These are phyloP conservation scores for Zopfochytrium polystomum DNA, from an alignment of 371 early-diverging fungal species.

Conservation along the genomic window DNA sequence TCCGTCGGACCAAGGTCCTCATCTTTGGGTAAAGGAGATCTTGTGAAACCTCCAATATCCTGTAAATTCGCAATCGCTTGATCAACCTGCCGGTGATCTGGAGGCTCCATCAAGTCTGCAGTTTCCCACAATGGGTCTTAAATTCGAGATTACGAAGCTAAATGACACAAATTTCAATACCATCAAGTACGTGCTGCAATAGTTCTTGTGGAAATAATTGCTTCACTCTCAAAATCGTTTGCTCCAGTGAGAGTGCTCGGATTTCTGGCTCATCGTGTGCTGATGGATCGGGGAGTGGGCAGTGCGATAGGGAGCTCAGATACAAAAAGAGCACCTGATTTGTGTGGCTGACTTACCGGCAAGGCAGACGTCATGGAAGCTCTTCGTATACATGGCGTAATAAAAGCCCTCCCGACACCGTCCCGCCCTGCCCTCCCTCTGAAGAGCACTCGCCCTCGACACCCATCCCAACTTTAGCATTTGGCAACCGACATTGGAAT, in stretches of 20 bases:
- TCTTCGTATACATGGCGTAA: constrained; percentile 13
- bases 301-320: too few species aligned
- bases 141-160: too few species aligned
- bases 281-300: too few species aligned
- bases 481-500: constrained; percentile 12
- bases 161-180: too few species aligned
- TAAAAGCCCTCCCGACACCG: constrained; percentile 7
- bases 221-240: constrained; percentile 10
- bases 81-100: constrained; percentile 4
- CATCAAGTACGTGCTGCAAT: constrained; percentile 1
- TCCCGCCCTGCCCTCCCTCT: background rate
- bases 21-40: background rate
- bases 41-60: background rate
- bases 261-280: constrained; percentile 20
- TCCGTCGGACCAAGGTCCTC: background rate
- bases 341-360: background rate
- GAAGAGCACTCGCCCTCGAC: background rate
- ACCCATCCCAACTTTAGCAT: constrained; percentile 10
- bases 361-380: constrained; percentile 1
- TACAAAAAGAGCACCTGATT: background rate
- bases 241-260: constrained; percentile 5
- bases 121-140: too few species aligned
- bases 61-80: background rate
- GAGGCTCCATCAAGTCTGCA: constrained; percentile 21
- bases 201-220: constrained; percentile 8